Evolutionary conservation across 2,329 filamentous ascomycete species (phyloP).

Genomic region (Westerdykella ornata): DNA sequence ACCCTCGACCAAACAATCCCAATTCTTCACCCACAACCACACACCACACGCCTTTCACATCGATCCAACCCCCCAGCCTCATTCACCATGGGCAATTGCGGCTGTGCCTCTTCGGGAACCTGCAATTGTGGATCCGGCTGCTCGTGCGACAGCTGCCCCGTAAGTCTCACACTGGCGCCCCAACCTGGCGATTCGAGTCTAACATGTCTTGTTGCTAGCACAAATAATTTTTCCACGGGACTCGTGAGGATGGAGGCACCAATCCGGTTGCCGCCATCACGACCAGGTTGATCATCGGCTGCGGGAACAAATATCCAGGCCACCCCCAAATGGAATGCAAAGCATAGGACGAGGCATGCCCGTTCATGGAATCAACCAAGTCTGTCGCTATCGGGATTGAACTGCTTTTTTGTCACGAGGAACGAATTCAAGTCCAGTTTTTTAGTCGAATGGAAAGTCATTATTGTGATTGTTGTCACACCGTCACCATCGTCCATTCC

Average conservation of each 20-base stretch:
- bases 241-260: not conserved
- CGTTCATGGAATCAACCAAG: conserved; percentile 2
- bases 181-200: not conserved
- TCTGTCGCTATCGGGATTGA: conserved; percentile 11
- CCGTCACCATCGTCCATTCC: no score
- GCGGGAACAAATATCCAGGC: no score
- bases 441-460: no score
- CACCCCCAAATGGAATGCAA: conserved; percentile 7
- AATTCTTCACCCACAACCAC: no score
- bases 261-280: conserved; percentile 3
- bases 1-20: no score
- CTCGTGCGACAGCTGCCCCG: conserved; percentile 23
- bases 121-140: conserved; percentile 23
- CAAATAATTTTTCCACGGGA: conserved; percentile 11
- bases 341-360: conserved; percentile 7
- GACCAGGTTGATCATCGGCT: no score
- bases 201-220: conserved; percentile 3
- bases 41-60: no score
- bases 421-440: no score
- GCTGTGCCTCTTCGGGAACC: conserved; percentile 16
- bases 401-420: not conserved
- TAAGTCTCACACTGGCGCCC: conserved; percentile 6
- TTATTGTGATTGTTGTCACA: no score
- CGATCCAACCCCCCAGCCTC: not conserved
- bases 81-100: conserved; percentile 16